These are phyloP conservation scores for Geotrichum aggregatum DNA, from an alignment of 1,139 yeast genomes.

Conservation along the genomic window DNA sequence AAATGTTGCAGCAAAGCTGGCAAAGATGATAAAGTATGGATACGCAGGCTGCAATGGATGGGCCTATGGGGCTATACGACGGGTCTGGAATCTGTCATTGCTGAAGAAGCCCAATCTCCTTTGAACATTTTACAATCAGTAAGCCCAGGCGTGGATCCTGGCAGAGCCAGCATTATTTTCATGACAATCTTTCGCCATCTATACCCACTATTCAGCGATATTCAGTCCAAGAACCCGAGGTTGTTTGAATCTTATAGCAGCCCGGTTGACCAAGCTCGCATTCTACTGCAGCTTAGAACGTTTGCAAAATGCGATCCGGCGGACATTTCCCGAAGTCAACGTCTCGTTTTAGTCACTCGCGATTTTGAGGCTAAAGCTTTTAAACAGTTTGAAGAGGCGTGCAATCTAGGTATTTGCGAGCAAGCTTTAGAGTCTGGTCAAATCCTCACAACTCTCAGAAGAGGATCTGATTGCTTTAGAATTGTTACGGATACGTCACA, in stretches of 20 bases:
- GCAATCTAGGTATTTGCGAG: slow-evolving; percentile 47
- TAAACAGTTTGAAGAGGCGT: slow-evolving; percentile 59
- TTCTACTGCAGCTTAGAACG: slow-evolving; percentile 29
- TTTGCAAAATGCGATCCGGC: slow-evolving; percentile 42
- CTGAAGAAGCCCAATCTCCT: not conserved
- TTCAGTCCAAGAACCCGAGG: slow-evolving; percentile 27
- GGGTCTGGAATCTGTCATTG: slow-evolving; percentile 12
- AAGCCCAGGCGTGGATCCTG: slow-evolving; percentile 6
- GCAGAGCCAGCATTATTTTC: slow-evolving; percentile 25
- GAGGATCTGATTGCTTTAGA: slow-evolving; percentile 44
- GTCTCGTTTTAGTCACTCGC: slow-evolving; percentile 45
- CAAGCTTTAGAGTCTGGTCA: slow-evolving; percentile 39
- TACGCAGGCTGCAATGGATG: slow-evolving; percentile 46
- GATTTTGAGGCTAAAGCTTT: slow-evolving; percentile 69
- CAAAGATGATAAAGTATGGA: slow-evolving; percentile 47
- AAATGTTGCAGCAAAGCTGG: slow-evolving; percentile 39
- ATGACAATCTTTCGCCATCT: slow-evolving; percentile 26
- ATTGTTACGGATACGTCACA: slow-evolving; percentile 37
- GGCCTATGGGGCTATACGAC: slow-evolving; percentile 43
- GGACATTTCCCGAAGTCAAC: slow-evolving; percentile 43
- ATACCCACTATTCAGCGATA: slow-evolving; percentile 32
- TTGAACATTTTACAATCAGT: not conserved
- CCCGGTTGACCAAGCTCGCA: slow-evolving; percentile 33
- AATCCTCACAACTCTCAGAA: slow-evolving; percentile 40
- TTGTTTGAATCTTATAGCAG: slow-evolving; percentile 27